Conservation (phyloP, 108 stramenopile species). For the Cyclostephanos tholiformis region DNA sequence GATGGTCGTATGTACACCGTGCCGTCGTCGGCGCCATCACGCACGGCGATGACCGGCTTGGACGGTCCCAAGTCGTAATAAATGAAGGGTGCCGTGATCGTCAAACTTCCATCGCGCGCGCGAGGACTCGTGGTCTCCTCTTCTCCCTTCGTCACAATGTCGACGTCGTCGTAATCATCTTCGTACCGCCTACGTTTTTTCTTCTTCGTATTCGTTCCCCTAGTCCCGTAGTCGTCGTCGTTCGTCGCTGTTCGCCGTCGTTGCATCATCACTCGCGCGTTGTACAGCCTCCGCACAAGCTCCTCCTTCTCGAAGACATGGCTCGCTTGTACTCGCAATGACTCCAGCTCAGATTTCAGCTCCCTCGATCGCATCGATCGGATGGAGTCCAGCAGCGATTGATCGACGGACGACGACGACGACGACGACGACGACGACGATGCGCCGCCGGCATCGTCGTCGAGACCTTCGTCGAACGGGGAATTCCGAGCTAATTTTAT, state of each 20-base stretch:
- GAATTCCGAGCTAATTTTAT: too few relatives aligned
- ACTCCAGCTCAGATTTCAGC: slow-evolving; percentile 65
- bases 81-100: slow-evolving; percentile 30
- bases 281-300: slow-evolving; percentile 63
- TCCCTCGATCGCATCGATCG: slow-evolving; percentile 62
- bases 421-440: too few relatives aligned
- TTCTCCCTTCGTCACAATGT: background rate
- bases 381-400: slow-evolving; percentile 28
- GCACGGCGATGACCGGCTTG: slow-evolving; percentile 42
- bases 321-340: slow-evolving; percentile 43
- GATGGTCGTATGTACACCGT: slow-evolving; percentile 45
- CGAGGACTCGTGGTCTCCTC: too few relatives aligned
- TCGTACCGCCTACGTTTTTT: slow-evolving; percentile 12
- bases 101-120: background rate
- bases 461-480: too few relatives aligned
- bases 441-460: too few relatives aligned
- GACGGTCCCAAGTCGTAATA: slow-evolving; percentile 50
- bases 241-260: slow-evolving; percentile 1
- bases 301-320: slow-evolving; percentile 84
- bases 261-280: slow-evolving; percentile 21
- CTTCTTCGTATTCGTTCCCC: slow-evolving; percentile 35
- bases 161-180: background rate
- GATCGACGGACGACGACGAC: too few relatives aligned
- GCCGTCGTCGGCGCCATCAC: slow-evolving; percentile 26
- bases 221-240: background rate